Evolutionary conservation across 331 rosid genomes (phyloP).

Genomic region (Rhamnella rubrinervis): DNA sequence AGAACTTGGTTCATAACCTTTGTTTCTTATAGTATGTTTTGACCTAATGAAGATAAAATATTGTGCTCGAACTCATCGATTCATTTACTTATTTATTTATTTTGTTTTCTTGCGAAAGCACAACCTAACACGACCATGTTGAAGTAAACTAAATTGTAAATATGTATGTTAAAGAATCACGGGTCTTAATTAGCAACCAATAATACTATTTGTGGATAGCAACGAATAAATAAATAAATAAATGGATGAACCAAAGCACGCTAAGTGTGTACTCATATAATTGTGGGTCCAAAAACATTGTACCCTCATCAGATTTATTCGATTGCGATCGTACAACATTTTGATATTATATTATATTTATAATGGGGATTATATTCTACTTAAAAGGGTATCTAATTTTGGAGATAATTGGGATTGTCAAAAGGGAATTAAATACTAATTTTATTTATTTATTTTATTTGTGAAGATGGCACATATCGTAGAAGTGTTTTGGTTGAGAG

Average conservation of each 20-base stretch:
- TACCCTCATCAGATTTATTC: slow-evolving; percentile 36
- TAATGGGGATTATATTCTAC: neutral
- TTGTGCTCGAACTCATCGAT: slow-evolving; percentile 25
- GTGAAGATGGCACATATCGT: slow-evolving; percentile 34
- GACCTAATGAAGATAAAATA: slow-evolving; percentile 27
- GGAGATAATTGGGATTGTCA: slow-evolving; percentile 48
- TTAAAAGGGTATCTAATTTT: slow-evolving; percentile 16
- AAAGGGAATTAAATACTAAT: slow-evolving; percentile 24
- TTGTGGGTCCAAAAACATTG: slow-evolving; percentile 35
- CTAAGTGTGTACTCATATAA: slow-evolving; percentile 33
- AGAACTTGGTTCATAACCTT: slow-evolving; percentile 12
- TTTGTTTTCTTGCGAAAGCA: slow-evolving; percentile 2
- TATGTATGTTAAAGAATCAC: slow-evolving; percentile 20
- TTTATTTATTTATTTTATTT: neutral
- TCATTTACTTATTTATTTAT: neutral
- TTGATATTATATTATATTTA: slow-evolving; percentile 2
- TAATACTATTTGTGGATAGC: slow-evolving; percentile 29
- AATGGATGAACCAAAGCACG: slow-evolving; percentile 13
- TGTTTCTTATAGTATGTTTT: slow-evolving; percentile 20
- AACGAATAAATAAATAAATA: slow-evolving; percentile 32
- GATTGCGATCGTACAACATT: slow-evolving; percentile 34
- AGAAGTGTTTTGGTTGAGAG: slow-evolving; percentile 43
- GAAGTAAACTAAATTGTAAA: neutral
- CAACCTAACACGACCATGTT: slow-evolving; percentile 10
- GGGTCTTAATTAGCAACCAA: slow-evolving; percentile 25